phyloP scores from a whole-genome alignment of 441 rosid species.

The Eugenia klotzschiana region DNA sequence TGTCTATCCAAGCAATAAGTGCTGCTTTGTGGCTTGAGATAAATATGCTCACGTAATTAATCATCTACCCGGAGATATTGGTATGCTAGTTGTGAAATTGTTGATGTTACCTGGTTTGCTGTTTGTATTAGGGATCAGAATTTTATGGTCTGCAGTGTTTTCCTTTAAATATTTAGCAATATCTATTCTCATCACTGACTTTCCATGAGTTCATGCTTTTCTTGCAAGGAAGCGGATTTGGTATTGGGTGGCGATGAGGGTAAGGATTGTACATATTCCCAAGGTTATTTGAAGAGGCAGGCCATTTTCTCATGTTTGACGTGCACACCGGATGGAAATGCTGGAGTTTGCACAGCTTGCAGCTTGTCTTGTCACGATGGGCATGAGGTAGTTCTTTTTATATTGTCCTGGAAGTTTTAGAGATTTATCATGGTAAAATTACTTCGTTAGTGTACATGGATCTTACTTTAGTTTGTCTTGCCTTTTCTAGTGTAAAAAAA shows the following conservation, averaged over 20 bases:
- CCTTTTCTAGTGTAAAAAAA: neutral
- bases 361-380: constrained; percentile 92
- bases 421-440: neutral
- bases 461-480: neutral
- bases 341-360: constrained; percentile 93
- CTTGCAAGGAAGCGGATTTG: constrained; percentile 69
- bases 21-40: neutral
- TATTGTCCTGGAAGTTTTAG: neutral
- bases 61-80: neutral
- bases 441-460: neutral
- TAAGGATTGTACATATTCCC: constrained; percentile 71
- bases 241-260: constrained; percentile 96
- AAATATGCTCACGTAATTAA: neutral
- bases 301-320: constrained; percentile 89
- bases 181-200: neutral
- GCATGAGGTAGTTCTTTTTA: constrained; percentile 51
- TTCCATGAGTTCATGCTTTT: neutral
- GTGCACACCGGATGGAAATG: constrained; percentile 82
- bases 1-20: neutral
- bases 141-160: neutral
- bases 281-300: constrained; percentile 82
- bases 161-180: neutral
- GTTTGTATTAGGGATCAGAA: neutral
- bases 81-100: neutral
- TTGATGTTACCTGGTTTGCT: neutral